Base-by-base conservation (phyloP, 1,284 basidiomycete species). In the Wolfiporia cocos region DNA sequence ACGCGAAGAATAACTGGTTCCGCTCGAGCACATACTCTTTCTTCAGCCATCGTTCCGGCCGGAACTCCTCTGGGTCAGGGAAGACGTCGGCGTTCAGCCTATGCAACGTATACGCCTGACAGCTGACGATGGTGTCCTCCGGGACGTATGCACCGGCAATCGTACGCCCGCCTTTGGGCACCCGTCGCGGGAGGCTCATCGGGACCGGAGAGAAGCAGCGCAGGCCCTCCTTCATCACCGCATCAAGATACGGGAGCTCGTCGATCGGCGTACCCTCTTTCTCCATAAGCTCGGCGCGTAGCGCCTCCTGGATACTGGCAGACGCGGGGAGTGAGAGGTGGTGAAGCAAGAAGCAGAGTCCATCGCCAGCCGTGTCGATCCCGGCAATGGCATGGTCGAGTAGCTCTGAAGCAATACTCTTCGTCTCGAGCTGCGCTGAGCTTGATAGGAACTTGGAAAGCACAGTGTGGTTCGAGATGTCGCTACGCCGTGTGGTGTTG, bases 21-120 rank as follows among this genome's bases (percentile, higher is more conserved):
- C 54, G 42, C 45, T 49, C 50, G 21, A 36, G 38, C n/a, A 73
- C 66, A 53, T 80, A 79, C 18, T 79, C 68, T 37, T 83, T 73
- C 50, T 90, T 84, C 39, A 97, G 70, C 92, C 92, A 98, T 49
- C 94, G 83, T 61, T 96, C 92, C 4, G 94, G 95, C 18, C 71
- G 55, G 63, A 96, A 85, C 46, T 68, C 65, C 30, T 94, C 88
- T 6, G 94, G 91, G 42, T 92, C 76, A 24, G 90, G 88, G 71
- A 91, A 98, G 40, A 92, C 80, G 26, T 69, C 68, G 23, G 84
- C 76, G 63, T 98, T 95, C 18, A 54, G 39, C 61, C 97, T 92
- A 31, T 96, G 71, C 11, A 92, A 89, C 59, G 87, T 88, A 67
- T 87, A 96, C 68, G 96, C 89, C 19, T 90, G 90, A 5, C 94